These are phyloP conservation scores for Neurospora cerealis DNA, from an alignment of 495 filamentous ascomycete species.

Conservation along the genomic window DNA sequence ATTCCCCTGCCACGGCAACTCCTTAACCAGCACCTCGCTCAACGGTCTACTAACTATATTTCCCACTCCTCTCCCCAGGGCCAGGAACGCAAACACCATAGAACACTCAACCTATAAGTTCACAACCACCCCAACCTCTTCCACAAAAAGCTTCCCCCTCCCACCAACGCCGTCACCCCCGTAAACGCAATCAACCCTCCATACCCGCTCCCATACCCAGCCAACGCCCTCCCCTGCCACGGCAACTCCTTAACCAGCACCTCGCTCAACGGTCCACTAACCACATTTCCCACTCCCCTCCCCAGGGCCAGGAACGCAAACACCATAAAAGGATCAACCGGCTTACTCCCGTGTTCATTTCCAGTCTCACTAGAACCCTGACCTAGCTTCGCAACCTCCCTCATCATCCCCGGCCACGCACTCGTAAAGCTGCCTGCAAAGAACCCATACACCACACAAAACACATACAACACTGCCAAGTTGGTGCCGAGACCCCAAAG, in stretches of 20 bases:
- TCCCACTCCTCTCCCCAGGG: constrained; percentile 56
- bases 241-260: constrained; percentile 32
- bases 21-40: constrained; percentile 43
- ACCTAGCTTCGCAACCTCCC: constrained; percentile 37
- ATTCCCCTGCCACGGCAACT: constrained; percentile 22
- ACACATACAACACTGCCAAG: constrained; percentile 50
- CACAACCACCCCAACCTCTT: constrained; percentile 32
- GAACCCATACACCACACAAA: constrained; percentile 58
- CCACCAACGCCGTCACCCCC: constrained; percentile 41
- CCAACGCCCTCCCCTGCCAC: constrained; percentile 24
- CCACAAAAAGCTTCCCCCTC: constrained; percentile 40
- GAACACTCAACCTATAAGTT: background rate
- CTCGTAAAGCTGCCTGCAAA: constrained; percentile 41
- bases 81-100: constrained; percentile 53
- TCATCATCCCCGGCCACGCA: constrained; percentile 53
- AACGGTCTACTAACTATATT: constrained; percentile 52
- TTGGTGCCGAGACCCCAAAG: constrained; percentile 54
- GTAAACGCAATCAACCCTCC: constrained; percentile 48
- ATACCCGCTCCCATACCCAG: constrained; percentile 41
- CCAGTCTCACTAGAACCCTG: constrained; percentile 19
- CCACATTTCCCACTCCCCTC: constrained; percentile 55
- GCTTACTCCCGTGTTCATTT: constrained; percentile 1
- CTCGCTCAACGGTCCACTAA: constrained; percentile 51
- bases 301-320: constrained; percentile 55
- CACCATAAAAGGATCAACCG: constrained; percentile 36